A percentile compares a stretch with the other conserved stretches of the same genome.
These are phyloP conservation scores for Cardamine resedifolia DNA, from an alignment of 345 rosid species.

Conservation along the genomic window DNA sequence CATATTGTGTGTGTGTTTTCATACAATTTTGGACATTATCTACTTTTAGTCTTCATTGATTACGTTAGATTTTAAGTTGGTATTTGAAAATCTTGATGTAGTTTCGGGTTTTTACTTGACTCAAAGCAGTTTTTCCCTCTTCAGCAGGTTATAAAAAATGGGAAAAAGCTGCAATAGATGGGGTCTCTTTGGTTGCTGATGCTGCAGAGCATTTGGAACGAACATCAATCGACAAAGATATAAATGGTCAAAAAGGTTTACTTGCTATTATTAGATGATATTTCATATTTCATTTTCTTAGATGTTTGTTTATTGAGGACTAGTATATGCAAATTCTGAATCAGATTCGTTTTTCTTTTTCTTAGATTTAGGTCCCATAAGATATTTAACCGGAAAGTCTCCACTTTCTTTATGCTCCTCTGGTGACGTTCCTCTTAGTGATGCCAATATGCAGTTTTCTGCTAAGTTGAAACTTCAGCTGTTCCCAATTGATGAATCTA, in stretches of 20 bases:
- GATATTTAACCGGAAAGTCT: slow-evolving; percentile 47
- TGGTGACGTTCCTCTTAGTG: slow-evolving; percentile 52
- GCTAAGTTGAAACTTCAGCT: slow-evolving; percentile 90
- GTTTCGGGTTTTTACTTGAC: slow-evolving; percentile 25
- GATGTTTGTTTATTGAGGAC: slow-evolving; percentile 23
- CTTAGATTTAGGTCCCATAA: slow-evolving; percentile 43
- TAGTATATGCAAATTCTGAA: slow-evolving; percentile 14
- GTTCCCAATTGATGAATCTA: slow-evolving; percentile 90
- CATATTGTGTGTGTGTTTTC: slow-evolving; percentile 15
- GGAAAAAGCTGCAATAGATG: slow-evolving; percentile 99
- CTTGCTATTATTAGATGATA: slow-evolving; percentile 33
- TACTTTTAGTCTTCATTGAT: background rate
- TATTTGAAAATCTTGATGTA: slow-evolving; percentile 4
- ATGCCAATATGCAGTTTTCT: slow-evolving; percentile 48
- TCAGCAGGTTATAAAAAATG: slow-evolving; percentile 83
- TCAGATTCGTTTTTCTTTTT: slow-evolving; percentile 21
- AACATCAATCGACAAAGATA: slow-evolving; percentile 52
- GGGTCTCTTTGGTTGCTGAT: slow-evolving; percentile 98
- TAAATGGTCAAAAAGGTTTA: slow-evolving; percentile 50
- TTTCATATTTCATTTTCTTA: slow-evolving; percentile 25
- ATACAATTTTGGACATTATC: background rate
- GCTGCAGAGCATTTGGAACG: slow-evolving; percentile 99
- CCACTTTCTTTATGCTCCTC: slow-evolving; percentile 44
- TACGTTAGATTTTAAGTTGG: slow-evolving; percentile 9
- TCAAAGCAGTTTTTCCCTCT: slow-evolving; percentile 45